phyloP scores from a whole-genome alignment of 2,329 filamentous ascomycete genomes.

The Lecanicillium sp. region DNA sequence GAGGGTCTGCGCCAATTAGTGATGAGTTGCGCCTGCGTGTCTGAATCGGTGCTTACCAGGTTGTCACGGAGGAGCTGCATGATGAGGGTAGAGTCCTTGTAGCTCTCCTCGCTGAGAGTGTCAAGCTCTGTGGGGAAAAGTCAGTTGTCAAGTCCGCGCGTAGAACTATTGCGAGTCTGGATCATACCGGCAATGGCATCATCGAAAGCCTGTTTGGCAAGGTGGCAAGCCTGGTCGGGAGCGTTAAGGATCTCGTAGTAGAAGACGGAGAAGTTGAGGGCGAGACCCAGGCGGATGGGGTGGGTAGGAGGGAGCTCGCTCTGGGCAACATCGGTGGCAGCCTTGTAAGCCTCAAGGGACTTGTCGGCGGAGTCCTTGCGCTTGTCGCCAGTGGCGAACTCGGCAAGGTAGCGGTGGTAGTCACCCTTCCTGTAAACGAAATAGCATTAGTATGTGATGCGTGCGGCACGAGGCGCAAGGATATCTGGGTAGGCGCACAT shows the following conservation, averaged over 20 bases:
- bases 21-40: neutral
- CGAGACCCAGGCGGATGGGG: constrained; percentile 94
- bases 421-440: constrained; percentile 78
- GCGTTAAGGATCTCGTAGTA: constrained; percentile 99
- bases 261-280: constrained; percentile 99
- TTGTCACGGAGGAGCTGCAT: constrained; percentile 99
- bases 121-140: constrained; percentile 65
- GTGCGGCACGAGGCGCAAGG: neutral
- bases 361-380: constrained; percentile 91
- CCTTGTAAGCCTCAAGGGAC: constrained; percentile 96
- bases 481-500: constrained; percentile 70
- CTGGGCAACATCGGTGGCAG: constrained; percentile 94
- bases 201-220: constrained; percentile 98
- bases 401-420: constrained; percentile 97
- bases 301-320: constrained; percentile 95
- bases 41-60: constrained; percentile 54
- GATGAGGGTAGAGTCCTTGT: constrained; percentile 98
- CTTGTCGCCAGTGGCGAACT: constrained; percentile 91
- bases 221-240: constrained; percentile 94
- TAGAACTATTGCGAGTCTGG: neutral
- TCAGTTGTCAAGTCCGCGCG: constrained; percentile 20
- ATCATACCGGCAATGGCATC: constrained; percentile 77
- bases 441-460: neutral
- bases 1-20: constrained; percentile 64
- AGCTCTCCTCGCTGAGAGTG: constrained; percentile 95